Evolutionary conservation across 2,329 filamentous ascomycete genomes (phyloP), one percentile per base, ranked within the genome.

Genomic region (Stagonosporopsis cucurbitacearum): DNA sequence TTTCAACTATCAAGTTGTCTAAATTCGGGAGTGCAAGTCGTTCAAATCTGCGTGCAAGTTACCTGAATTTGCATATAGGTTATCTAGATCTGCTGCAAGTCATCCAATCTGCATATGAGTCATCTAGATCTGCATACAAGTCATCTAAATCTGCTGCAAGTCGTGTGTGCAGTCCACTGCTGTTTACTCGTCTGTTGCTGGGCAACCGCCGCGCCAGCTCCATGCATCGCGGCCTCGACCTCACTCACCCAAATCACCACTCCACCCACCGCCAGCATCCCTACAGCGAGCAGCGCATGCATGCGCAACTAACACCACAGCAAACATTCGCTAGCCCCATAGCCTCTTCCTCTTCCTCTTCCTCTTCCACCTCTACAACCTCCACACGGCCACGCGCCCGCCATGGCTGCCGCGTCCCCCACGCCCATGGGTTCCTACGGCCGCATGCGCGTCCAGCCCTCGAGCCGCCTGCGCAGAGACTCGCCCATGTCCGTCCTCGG

Each of bases 401-500:
- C 63, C 59, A 77, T 77, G 75, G 71, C 75, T 50, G 67, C 75
- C 50, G 71, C 73, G 46, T 77, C 75, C 30, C 75, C 75, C 35
- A 77, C 75, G 43, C 75, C 75, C 32, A 64, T 76, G 62, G 71
- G 73, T 54, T 73, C 71, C n/a, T 75, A 76, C 58, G 74, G 73
- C 41, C 70, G 75, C 56, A 72, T 75, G 66, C 72, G 73, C 54
- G 69, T 71, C 32, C 67, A 71, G 30, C 71, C 74, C 9, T 69
- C 65, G 2, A 69, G 72, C 58, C 70, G 72, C 12, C 69, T 69
- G 43, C 70, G 78, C 56, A 75, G 79, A 66, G 77, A 79, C 58
- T 82, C 80, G 47, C 80, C 80, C 23, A 70, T 81, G 50, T 77
- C 78, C 13, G 72, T 76, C 20, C 71, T 80, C 58, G 71, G 75